Conservation (phyloP, 2,329 filamentous ascomycete genomes). For the Talaromyces sp. region DNA sequence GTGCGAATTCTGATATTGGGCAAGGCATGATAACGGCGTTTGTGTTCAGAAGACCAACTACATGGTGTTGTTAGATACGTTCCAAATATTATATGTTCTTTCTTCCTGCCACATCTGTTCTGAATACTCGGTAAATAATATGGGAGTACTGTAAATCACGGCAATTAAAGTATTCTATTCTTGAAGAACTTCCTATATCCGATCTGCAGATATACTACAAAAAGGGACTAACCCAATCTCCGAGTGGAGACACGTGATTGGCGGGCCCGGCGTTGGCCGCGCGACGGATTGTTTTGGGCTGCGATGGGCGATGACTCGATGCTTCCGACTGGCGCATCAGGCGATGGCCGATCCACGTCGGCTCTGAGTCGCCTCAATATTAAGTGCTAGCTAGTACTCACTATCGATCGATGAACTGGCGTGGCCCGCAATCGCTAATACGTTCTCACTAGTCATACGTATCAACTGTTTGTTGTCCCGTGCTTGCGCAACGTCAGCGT, state of each 20-base stretch:
- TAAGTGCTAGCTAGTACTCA: not conserved
- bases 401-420: not conserved
- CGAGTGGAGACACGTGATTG: not conserved
- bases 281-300: constrained; percentile 8
- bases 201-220: too few relatives aligned
- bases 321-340: not conserved
- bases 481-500: not conserved
- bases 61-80: not conserved
- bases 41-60: not conserved
- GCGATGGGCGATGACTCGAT: not conserved
- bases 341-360: not conserved
- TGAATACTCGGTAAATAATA: not conserved
- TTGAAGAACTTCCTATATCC: too few relatives aligned
- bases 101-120: not conserved
- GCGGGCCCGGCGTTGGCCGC: constrained; percentile 8
- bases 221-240: not conserved
- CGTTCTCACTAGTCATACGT: not conserved
- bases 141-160: not conserved
- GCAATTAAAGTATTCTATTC: not conserved
- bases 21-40: constrained; percentile 11
- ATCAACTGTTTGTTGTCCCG: not conserved
- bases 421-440: not conserved
- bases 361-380: not conserved
- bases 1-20: constrained; percentile 41
- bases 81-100: not conserved